Evolutionary conservation across 2,329 filamentous ascomycete genomes (phyloP).

Genomic region (Botryotinia calthae): DNA sequence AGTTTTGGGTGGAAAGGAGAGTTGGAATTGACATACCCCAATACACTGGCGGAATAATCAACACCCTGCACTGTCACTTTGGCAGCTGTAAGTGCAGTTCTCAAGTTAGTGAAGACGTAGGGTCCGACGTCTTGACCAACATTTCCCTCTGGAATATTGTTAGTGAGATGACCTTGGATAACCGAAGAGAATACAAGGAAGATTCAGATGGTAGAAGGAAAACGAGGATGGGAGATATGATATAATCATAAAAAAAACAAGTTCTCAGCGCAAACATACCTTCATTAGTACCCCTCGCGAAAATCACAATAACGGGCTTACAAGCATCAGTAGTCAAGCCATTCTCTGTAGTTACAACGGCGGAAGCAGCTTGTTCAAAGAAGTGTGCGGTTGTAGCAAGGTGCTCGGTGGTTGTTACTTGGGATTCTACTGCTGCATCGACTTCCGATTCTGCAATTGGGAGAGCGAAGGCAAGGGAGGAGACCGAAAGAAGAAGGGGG

Average conservation of each 20-base stretch:
- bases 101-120: conserved; percentile 36
- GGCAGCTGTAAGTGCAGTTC: conserved; percentile 24
- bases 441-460: not conserved
- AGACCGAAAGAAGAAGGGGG: conserved; percentile 1
- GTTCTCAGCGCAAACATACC: not conserved
- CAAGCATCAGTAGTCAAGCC: conserved; percentile 7
- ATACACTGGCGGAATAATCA: conserved; percentile 37
- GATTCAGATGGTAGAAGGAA: not conserved
- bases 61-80: conserved; percentile 36
- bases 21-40: conserved; percentile 29
- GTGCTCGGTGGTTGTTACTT: not conserved
- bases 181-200: not conserved
- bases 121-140: conserved; percentile 41
- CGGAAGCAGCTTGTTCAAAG: not conserved
- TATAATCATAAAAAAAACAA: not conserved
- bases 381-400: not conserved
- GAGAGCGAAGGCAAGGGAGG: not conserved
- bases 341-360: conserved; percentile 6
- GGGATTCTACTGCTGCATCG: not conserved
- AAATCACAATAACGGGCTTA: conserved; percentile 40
- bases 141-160: conserved; percentile 40
- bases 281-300: conserved; percentile 49
- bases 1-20: not conserved
- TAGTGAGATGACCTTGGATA: not conserved
- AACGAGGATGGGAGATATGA: not conserved